Percentiles rank a stretch among this genome's conserved stretches.
Conservation (phyloP, 257 asterid genomes). For the Salvia splendens region DNA sequence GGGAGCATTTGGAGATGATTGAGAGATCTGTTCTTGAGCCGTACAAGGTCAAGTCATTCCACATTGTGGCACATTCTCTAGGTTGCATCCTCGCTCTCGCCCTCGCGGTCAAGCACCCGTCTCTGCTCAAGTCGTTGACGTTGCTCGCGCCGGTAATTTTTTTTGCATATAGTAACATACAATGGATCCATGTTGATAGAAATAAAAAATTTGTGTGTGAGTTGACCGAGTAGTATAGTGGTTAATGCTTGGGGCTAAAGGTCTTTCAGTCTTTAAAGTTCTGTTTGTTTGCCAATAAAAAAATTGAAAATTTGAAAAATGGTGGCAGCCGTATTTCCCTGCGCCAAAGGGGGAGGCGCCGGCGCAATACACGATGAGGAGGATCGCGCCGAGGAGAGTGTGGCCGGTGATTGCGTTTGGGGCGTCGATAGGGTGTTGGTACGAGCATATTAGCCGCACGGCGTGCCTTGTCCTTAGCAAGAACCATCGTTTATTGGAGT, state of each 20-base stretch:
- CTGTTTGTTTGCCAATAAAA: too few species aligned
- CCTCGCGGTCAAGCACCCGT: conserved; percentile 69
- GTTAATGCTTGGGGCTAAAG: too few species aligned
- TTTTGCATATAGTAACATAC: too few species aligned
- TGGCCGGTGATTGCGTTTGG: conserved; percentile 87
- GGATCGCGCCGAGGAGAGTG: conserved; percentile 87
- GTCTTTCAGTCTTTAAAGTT: too few species aligned
- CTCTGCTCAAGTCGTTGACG: conserved; percentile 70
- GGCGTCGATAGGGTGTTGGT: conserved; percentile 92
- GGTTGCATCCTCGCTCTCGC: conserved; percentile 96
- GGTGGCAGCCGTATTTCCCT: conserved; percentile 89
- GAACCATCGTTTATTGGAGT: conserved; percentile 89
- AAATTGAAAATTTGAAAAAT: not conserved
- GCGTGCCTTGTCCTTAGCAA: conserved; percentile 84
- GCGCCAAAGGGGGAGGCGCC: conserved; percentile 78
- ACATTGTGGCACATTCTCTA: conserved; percentile 93
- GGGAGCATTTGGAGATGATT: conserved; percentile 92
- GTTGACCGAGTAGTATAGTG: too few species aligned
- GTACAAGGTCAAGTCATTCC: conserved; percentile 71
- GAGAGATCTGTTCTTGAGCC: conserved; percentile 74
- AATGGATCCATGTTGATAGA: too few species aligned
- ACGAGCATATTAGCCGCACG: conserved; percentile 87
- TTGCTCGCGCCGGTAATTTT: conserved; percentile 78
- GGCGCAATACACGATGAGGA: conserved; percentile 83
- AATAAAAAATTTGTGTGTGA: too few species aligned